phyloP scores from a whole-genome alignment of 108 stramenopile genomes.

The Parmales sp. region DNA sequence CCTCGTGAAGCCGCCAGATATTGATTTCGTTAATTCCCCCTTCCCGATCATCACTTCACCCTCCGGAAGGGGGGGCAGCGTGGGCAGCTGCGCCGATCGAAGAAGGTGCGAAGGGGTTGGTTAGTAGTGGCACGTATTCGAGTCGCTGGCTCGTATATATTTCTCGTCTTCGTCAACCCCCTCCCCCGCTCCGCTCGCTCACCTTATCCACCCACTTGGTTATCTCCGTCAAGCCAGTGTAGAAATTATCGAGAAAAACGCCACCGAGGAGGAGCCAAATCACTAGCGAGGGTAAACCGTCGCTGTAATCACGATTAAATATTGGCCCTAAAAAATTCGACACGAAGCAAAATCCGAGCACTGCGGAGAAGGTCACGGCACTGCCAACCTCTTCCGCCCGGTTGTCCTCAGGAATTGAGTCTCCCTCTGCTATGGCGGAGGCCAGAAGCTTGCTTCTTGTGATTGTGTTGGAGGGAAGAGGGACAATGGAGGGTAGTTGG shows the following conservation, averaged over 20 bases:
- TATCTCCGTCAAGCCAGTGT: conserved; percentile 51
- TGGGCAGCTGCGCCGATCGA: conserved; percentile 37
- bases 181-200: no score
- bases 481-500: conserved; percentile 41
- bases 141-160: conserved; percentile 23
- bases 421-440: conserved; percentile 36
- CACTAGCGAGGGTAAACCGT: conserved; percentile 42
- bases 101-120: no score
- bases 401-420: conserved; percentile 64
- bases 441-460: conserved; percentile 29
- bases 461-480: conserved; percentile 32
- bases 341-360: conserved; percentile 55
- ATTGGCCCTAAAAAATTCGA: conserved; percentile 48
- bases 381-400: conserved; percentile 60
- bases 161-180: no score
- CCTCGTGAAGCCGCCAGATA: conserved; percentile 70
- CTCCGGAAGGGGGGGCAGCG: conserved; percentile 32
- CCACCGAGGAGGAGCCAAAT: conserved; percentile 41
- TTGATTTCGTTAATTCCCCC: conserved; percentile 55
- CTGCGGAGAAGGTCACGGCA: conserved; percentile 45
- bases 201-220: no score
- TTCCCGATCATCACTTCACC: conserved; percentile 56
- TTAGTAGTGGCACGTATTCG: conserved; percentile 36
- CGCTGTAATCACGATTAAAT: conserved; percentile 41
- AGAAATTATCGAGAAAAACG: conserved; percentile 68